These are phyloP conservation scores for Coemansia sp. DNA, from an alignment of 192 early-diverging fungal genomes.

Conservation along the genomic window DNA sequence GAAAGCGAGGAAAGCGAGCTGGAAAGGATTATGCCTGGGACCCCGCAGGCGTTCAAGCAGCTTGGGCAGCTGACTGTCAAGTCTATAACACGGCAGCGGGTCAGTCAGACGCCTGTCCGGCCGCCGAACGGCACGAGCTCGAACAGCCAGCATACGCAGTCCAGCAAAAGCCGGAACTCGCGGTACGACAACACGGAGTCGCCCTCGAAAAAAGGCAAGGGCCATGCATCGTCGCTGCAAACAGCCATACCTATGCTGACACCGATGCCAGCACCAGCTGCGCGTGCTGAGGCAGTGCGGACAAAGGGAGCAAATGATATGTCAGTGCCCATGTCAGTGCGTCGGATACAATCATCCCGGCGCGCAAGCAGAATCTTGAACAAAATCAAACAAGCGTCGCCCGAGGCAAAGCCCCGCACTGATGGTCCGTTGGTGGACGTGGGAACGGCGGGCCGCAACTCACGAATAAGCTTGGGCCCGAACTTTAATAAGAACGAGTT, in stretches of 20 bases:
- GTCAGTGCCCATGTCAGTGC: slow-evolving; percentile 20
- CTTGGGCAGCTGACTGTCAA: slow-evolving; percentile 40
- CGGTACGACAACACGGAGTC: slow-evolving; percentile 23
- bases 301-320: neutral
- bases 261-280: neutral
- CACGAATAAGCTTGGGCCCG: slow-evolving; percentile 11
- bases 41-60: slow-evolving; percentile 33
- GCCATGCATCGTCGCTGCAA: neutral
- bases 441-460: neutral
- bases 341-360: slow-evolving; percentile 18
- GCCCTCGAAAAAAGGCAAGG: slow-evolving; percentile 33
- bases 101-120: slow-evolving; percentile 40
- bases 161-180: slow-evolving; percentile 1
- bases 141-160: neutral
- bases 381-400: slow-evolving; percentile 19
- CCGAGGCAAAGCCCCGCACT: no score
- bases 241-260: slow-evolving; percentile 16
- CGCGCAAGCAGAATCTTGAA: slow-evolving; percentile 28
- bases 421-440: no score
- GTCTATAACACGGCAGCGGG: slow-evolving; percentile 42
- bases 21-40: slow-evolving; percentile 23
- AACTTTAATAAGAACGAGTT: slow-evolving; percentile 28
- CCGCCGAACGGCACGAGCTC: neutral
- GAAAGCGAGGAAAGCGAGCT: slow-evolving; percentile 48
- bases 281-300: neutral